Base-by-base conservation (phyloP, 2,329 filamentous ascomycete genomes). In the Pseudofabraea citricarpa region DNA sequence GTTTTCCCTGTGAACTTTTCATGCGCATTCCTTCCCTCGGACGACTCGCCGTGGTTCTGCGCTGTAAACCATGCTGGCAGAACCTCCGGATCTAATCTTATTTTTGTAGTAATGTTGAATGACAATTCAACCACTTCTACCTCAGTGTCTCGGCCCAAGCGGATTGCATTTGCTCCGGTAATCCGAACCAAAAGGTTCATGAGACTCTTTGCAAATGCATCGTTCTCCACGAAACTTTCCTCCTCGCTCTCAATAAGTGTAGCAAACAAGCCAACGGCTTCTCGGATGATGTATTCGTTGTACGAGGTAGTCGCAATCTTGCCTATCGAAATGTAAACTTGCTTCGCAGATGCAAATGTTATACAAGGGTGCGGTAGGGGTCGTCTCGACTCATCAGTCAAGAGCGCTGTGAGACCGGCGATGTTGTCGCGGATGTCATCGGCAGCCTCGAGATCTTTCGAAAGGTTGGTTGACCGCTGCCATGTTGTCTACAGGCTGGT, bases 91-190 rank as follows among this genome's bases (percentile, higher is more conserved):
- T 94, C 85, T 48, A 96, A 72, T 36, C 93, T 78, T 55, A 98
- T 95, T 73, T 97, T 97, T 53, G 93, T 94, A 16, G 93, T 89
- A 53, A 98, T 90, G 50, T 91, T 94, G 68, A 98, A 98, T 35
- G 95, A 78, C 44, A 98, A 71, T 68, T 98, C 91, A 40, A 97
- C 87, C 37, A 97, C 83, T 46, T 90, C 83, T 8, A 85, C 85
- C 64, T 97, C 90, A 9, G 87, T 90, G 45, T 95, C 87, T 41
- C 82, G 75, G 27, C 85, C 81, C 4, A 90, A 70, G n/a, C 81
- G 75, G 49, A 87, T 80, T 58, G 79, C 83, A 54, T 86, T 87
- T 47, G 80, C 76, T 33, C 85, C 83, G 2, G 86, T 83, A 26
- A 91, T 89, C 52, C 84, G 81, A 47, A 89, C 79, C 40, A 96